Evolutionary conservation across 2,329 filamentous ascomycete genomes (phyloP), one percentile per base, ranked within the genome.

Genomic region (Botrytis paeoniae): DNA sequence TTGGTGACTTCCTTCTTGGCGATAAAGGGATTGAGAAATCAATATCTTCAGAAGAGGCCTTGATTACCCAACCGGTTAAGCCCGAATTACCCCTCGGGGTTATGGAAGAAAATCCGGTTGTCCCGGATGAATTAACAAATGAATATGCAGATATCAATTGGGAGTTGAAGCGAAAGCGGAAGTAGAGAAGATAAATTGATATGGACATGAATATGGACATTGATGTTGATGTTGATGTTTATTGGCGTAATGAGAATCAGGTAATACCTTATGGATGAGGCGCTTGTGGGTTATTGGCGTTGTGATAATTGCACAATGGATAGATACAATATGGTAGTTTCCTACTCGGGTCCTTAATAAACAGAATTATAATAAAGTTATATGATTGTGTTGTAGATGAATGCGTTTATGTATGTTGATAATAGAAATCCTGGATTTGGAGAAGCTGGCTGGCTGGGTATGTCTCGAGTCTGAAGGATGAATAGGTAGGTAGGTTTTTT

Each of bases 1-100:
- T 97, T 79, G 94, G 93, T 2, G 90, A 92, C 77, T 98, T 93
- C 79, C 84, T 96, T 73, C 84, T 93, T 22, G 89, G 89, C 1
- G 91, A 91, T 77, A 91, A 91, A 76, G 89, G 89, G 1, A 90
- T 91, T 75, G 89, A 91, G 78, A 83, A 81, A 68, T 29, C 62
- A 20, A 25, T 9, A 6, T 41, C 43, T 4, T 71, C 74, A 12
- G 75, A 78, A 1, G 77, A 79, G 16, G 22, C 73, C 14, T 59
- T 76, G 51, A 9, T 22, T 6, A 69, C 74, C 43, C 32, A 39
- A 9, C 12, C 29, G 3, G 51, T 39, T 4, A 68, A 37, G 62
- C 59, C 3, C 60, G 74, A 10, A 72, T 71, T 35, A 64, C 62
- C 63, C 4, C 25, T 63, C 0, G 71, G 73, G n/a, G 61, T 57